Evolutionary conservation across 768 basidiomycete genomes (phyloP).

Genomic region (Leccinum pellstonianum): DNA sequence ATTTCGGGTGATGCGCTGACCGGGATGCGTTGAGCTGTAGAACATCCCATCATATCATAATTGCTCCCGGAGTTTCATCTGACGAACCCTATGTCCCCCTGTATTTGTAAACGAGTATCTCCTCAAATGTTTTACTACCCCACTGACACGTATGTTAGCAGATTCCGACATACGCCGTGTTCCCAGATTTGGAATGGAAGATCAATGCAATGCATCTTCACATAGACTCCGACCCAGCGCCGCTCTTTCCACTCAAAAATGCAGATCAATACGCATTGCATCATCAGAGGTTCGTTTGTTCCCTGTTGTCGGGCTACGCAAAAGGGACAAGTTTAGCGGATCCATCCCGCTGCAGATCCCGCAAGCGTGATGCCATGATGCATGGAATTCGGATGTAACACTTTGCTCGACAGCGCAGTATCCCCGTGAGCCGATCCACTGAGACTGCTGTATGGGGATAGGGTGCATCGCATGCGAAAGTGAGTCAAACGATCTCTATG

Average conservation of each 20-base stretch:
- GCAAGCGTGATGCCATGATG: neutral
- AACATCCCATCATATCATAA: too few species aligned
- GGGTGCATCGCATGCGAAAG: too few species aligned
- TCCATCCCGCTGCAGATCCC: too few species aligned
- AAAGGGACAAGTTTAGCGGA: too few species aligned
- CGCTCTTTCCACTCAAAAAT: neutral
- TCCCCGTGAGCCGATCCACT: too few species aligned
- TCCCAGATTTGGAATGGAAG: neutral
- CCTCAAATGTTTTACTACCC: neutral
- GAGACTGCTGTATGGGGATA: too few species aligned
- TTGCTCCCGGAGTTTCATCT: too few species aligned
- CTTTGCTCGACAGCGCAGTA: too few species aligned
- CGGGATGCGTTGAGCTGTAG: neutral
- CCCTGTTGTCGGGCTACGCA: too few species aligned
- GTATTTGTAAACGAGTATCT: neutral
- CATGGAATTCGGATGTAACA: neutral
- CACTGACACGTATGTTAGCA: neutral
- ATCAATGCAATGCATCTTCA: neutral
- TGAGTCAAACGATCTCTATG: too few species aligned
- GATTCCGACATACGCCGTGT: neutral
- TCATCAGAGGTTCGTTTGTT: too few species aligned
- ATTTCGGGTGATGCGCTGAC: neutral
- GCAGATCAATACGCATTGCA: neutral
- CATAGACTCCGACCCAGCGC: neutral
- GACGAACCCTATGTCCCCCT: too few species aligned